Evolutionary conservation across 2,329 filamentous ascomycete species (phyloP), one percentile per base, ranked within the genome.

Genomic region (Fusarium virguliforme): DNA sequence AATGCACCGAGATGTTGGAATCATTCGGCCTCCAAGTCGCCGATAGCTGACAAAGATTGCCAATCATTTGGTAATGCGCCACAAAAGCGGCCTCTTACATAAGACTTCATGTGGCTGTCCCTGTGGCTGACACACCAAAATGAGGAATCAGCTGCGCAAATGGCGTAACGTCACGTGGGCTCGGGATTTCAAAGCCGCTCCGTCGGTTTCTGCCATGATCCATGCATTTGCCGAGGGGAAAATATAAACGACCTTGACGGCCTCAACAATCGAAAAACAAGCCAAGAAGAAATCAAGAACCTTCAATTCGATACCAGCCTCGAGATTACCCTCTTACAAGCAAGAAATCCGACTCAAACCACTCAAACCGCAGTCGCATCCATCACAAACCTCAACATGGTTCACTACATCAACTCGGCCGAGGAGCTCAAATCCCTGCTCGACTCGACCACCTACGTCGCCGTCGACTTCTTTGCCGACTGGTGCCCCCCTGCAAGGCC

Each of bases 401-500:
- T 80, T 58, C 76, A 79, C 57, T 65, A 80, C 65, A 75, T 81
- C 67, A 71, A 67, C 28, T 74, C 79, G 10, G 46, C 67, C 13
- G 70, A 72, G 0, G 77, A 84, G 65, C 78, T 86, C 62, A 68
- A 81, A 18, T 57, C 77, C 22, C 78, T 86, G 40, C 74, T 85
- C 66, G 55, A 75, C 2, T 76, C 79, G 37, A 82, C 78, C 58
- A 83, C 79, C 46, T 81, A 83, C 76, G 82, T 85, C 61, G 78
- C 80, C 48, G 78, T 86, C 63, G 84, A 87, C 79, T 86, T 87
- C 77, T 85, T 81, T 74, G 85, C 85, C 9, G 81, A 83, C 74
- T 87, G 85, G 85, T 87, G 85, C 67, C 81, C 81, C 85, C 85
- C 3, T 87, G 85, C 81, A 83, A 83, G 57, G 77, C 78, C 60